phyloP scores from a whole-genome alignment of 768 basidiomycete species.

The Mycena polygramma region DNA sequence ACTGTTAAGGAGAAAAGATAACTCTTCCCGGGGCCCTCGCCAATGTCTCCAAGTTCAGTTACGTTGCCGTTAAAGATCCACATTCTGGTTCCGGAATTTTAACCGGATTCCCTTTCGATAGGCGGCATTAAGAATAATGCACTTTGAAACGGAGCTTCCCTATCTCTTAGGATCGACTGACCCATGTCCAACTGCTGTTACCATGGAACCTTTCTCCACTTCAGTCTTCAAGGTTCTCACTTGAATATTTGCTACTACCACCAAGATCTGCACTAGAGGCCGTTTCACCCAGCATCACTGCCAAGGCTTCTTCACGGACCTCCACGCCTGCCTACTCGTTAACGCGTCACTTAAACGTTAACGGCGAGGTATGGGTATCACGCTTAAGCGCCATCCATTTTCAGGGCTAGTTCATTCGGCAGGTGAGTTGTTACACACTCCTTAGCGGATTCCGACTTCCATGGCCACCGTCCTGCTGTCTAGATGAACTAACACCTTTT shows the following conservation, averaged over 20 bases:
- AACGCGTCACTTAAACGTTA: slow-evolving; percentile 77
- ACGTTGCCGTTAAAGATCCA: no score
- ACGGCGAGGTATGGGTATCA: slow-evolving; percentile 89
- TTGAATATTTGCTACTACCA: slow-evolving; percentile 92
- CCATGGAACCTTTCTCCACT: slow-evolving; percentile 91
- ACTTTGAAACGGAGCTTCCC: no score
- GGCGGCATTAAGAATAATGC: no score
- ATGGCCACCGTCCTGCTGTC: slow-evolving; percentile 76
- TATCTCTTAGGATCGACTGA: slow-evolving; percentile 90
- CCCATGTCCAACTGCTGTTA: slow-evolving; percentile 89
- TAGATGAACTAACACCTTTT: slow-evolving; percentile 89
- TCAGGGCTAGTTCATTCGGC: slow-evolving; percentile 93
- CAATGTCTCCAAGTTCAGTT: no score
- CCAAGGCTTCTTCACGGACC: slow-evolving; percentile 85
- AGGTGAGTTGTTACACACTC: slow-evolving; percentile 92
- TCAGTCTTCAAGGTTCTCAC: slow-evolving; percentile 90
- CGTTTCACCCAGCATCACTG: slow-evolving; percentile 80
- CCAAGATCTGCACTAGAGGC: slow-evolving; percentile 90
- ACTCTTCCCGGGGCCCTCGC: no score
- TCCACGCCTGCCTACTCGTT: slow-evolving; percentile 85
- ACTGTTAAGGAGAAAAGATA: no score
- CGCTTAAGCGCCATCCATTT: slow-evolving; percentile 92
- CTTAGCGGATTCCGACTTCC: slow-evolving; percentile 72
- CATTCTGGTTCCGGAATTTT: no score
- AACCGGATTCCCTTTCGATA: no score